These are phyloP conservation scores for Turnera subulata DNA, from an alignment of 345 rosid species.

Conservation along the genomic window DNA sequence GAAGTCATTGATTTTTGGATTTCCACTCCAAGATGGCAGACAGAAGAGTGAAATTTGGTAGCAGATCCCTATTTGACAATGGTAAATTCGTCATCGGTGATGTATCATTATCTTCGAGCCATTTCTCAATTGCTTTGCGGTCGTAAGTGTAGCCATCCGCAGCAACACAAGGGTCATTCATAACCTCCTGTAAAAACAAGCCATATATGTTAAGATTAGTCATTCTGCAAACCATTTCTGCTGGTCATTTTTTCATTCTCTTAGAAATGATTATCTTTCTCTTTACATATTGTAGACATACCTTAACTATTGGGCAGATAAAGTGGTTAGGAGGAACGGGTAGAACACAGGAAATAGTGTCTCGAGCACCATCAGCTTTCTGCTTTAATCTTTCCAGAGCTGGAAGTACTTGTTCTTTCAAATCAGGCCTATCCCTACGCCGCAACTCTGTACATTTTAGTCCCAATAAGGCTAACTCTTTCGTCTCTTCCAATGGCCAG, in stretches of 20 bases:
- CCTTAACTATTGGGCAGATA: constrained; percentile 80
- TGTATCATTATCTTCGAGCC: constrained; percentile 52
- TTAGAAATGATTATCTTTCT: background rate
- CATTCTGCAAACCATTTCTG: background rate
- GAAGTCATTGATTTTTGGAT: constrained; percentile 24
- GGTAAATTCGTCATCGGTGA: constrained; percentile 65
- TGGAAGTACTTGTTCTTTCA: constrained; percentile 63
- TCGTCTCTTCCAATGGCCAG: constrained; percentile 77
- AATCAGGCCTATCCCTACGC: constrained; percentile 66
- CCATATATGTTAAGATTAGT: background rate
- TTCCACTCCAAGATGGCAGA: constrained; percentile 75
- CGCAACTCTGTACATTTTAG: constrained; percentile 73
- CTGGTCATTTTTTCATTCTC: background rate
- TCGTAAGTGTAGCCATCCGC: constrained; percentile 86
- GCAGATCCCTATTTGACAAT: constrained; percentile 44
- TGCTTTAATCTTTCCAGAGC: constrained; percentile 52
- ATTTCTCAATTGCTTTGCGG: constrained; percentile 61
- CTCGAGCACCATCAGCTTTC: constrained; percentile 41
- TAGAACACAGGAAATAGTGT: constrained; percentile 8
- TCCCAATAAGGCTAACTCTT: constrained; percentile 61
- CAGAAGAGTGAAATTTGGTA: constrained; percentile 60
- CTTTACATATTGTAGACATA: constrained; percentile 7
- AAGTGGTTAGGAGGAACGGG: constrained; percentile 55
- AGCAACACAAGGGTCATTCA: constrained; percentile 81
- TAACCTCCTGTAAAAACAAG: constrained; percentile 51